A percentile compares a stretch with the other conserved stretches of the same genome.
Evolutionary conservation across 2,329 filamentous ascomycete species (phyloP).

Genomic region (Talaromyces sp.): DNA sequence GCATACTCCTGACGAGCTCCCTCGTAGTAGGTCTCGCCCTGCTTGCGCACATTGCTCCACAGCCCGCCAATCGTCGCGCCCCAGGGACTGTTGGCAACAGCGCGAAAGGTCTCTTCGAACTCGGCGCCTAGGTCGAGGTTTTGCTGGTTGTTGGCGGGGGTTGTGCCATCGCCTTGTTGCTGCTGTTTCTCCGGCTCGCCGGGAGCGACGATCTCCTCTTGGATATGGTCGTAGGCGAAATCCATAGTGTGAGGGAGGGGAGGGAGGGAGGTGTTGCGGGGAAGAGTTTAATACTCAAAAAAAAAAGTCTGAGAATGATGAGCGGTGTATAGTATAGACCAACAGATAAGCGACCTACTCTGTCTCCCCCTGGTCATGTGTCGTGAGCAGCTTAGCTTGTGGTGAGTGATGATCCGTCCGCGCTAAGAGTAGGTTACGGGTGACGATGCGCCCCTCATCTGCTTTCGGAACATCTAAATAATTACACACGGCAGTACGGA

Average conservation of each 20-base stretch:
- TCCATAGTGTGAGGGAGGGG: conserved; percentile 61
- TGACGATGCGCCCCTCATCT: too few relatives aligned
- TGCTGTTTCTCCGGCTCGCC: conserved; percentile 44
- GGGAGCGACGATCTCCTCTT: conserved; percentile 66
- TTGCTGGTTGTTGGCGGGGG: conserved; percentile 14
- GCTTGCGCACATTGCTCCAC: conserved; percentile 87
- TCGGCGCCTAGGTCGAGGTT: conserved; percentile 69
- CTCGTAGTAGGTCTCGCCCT: conserved; percentile 85
- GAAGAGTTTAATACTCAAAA: neutral
- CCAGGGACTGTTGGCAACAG: conserved; percentile 88
- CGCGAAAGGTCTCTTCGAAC: conserved; percentile 91
- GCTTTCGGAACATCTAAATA: neutral
- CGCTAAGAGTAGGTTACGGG: neutral
- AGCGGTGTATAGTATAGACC: neutral
- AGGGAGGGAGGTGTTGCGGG: neutral
- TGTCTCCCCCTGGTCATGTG: neutral
- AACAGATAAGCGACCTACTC: neutral
- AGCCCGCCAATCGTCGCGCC: conserved; percentile 82
- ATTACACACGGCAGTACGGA: neutral
- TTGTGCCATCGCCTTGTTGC: conserved; percentile 29
- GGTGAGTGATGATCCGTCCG: neutral
- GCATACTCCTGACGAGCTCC: conserved; percentile 76
- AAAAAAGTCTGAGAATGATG: neutral
- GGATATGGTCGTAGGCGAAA: conserved; percentile 93
- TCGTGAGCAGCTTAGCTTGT: neutral